Evolutionary conservation across 2,329 filamentous ascomycete species (phyloP), one percentile per base, ranked within the genome.

Genomic region (Saccharata proteae): DNA sequence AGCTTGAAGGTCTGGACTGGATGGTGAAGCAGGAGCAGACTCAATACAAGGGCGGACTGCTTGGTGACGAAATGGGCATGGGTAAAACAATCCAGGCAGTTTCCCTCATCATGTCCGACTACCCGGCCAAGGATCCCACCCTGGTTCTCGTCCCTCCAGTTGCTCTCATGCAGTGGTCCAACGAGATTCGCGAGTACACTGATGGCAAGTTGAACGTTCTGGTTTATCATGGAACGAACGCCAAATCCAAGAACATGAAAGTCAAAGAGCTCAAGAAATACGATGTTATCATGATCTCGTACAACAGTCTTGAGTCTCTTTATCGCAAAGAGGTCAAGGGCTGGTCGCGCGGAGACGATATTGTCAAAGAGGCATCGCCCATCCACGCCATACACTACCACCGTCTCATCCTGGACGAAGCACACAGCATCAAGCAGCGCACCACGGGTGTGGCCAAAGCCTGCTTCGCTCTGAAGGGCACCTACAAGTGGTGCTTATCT

Each of bases 41-140:
- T 0, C 61, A 79, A 22, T 96, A 86, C 70, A 82, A 77, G 48
- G 90, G 90, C 12, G 90, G 90, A 10, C 65, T 98, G 3, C 69
- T 98, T 2, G 90, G 90, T 37, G 90, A 98, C 45, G 90, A 98
- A 58, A 98, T 98, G 90, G 90, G 90, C 5, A 81, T 98, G 60
- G 90, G 90, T 29, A 98, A 98, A 62, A 98, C 90, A 0, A 96
- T 98, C 30, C 90, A 98, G 57, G 88, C 90, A 3, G 90, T 98
- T 12, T 94, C 88, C 3, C 69, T 98, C 26, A 85, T 98, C 55
- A 96, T 96, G 90, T 94, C 88, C 1, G 86, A 96, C 52, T 94
- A 82, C 46, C 88, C 86, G 3, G 80, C 77, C 14, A 80, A 79
- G 43, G 62, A 78, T 33, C 88, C 90, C 1, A 81, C 84, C 0